Evolutionary conservation across 495 filamentous ascomycete genomes (phyloP), one percentile per base, ranked within the genome.

Genomic region (Xylaria nigripes): DNA sequence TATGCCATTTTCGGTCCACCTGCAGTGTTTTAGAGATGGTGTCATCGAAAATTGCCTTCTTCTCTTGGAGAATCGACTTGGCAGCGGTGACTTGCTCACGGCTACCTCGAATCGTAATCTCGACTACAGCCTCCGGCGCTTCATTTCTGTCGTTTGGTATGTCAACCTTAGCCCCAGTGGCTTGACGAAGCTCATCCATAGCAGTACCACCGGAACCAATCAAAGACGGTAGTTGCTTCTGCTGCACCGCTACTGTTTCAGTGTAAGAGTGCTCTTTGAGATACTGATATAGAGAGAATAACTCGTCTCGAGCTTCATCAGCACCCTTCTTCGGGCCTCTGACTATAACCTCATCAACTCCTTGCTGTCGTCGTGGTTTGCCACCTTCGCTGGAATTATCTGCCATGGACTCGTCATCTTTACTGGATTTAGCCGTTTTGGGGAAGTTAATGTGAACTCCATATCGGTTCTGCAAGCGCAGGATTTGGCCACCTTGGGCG

Each of bases 361-460:
- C 85, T 69, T 96, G 92, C 61, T 86, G 83, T 44, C 86, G 84
- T 48, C 76, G 78, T 44, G 74, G 70, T 58, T 82, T 84, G 34
- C 85, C 87, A 50, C 74, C 74, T 54, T 94, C 90, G 57, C 86
- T 91, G 32, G 77, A 75, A 36, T 75, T 79, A 64, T 91, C 91
- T 1, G 73, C 78, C 47, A 76, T 74, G 8, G 81, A 84, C 54
- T 85, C 81, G 52, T 86, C 86, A 54, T 94, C 91, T 54, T 78
- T 82, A 51, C 61, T 62, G 41, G 65, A 58, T 59, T 77, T 73
- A n/a, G 77, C 68, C 3, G 82, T 83, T 21, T 86, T 82, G 40
- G 93, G 93, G 75, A 99, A 97, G 67, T 94, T 89, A 57, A 99
- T 89, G 48, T 90, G 85, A 38, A 96, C 91, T 56, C 85, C 83